phyloP scores from a whole-genome alignment of 495 filamentous ascomycete species.

The Aspergillus ellipticus region DNA sequence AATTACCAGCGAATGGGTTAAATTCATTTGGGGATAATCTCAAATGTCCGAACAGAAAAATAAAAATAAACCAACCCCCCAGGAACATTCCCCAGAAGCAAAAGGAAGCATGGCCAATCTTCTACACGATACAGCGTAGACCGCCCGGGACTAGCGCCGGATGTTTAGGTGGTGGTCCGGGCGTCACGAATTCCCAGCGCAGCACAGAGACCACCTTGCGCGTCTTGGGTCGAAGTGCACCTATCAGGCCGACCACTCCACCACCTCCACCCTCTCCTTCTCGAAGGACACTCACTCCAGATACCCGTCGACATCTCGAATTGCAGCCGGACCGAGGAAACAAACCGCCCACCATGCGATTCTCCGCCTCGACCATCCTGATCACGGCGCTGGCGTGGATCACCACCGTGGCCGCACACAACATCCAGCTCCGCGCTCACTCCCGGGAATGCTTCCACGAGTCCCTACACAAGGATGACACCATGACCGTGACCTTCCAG shows the following conservation, averaged over 20 bases:
- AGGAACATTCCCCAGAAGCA: too few relatives aligned
- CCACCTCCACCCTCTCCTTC: constrained; percentile 9
- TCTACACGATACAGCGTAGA: background rate
- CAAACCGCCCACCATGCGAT: constrained; percentile 45
- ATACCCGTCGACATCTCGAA: background rate
- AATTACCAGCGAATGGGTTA: too few relatives aligned
- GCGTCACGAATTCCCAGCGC: constrained; percentile 32
- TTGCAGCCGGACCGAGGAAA: background rate
- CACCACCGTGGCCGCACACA: constrained; percentile 70
- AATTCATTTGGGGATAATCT: too few relatives aligned
- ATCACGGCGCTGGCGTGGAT: constrained; percentile 64
- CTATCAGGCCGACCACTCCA: constrained; percentile 15
- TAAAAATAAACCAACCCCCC: too few relatives aligned
- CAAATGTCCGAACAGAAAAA: too few relatives aligned
- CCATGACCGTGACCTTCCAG: constrained; percentile 98
- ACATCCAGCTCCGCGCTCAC: constrained; percentile 89
- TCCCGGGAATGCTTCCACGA: constrained; percentile 97
- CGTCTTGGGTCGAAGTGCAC: constrained; percentile 14
- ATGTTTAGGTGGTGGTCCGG: constrained; percentile 32
- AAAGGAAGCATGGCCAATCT: too few relatives aligned
- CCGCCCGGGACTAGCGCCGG: background rate
- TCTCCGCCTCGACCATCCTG: constrained; percentile 50
- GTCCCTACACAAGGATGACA: constrained; percentile 83
- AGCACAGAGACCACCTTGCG: constrained; percentile 37
- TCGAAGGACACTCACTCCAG: background rate